Evolutionary conservation across 2,329 filamentous ascomycete species (phyloP), one percentile per base, ranked within the genome.

Genomic region (Apiospora arundinis): DNA sequence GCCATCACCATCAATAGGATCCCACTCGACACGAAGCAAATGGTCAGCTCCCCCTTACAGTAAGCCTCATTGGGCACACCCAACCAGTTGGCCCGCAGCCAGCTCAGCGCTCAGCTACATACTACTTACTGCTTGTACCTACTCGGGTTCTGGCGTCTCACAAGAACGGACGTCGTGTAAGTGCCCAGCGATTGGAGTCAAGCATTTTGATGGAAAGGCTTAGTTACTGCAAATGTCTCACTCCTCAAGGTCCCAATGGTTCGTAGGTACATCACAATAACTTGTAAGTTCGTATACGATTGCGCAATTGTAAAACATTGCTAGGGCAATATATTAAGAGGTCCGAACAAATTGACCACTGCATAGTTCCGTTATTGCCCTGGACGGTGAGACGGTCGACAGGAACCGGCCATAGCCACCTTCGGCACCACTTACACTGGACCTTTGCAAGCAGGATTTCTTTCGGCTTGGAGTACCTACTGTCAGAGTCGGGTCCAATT

Each of bases 161-260:
- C 56, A 63, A 9, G 18, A 32, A 32, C 52, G 56, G 56, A 63
- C 56, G 56, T 21, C 56, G 32, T 63, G 56, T 63, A 63, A 40
- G 52, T 63, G 21, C 32, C 32, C 32, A 32, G 32, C 6, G 32
- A 6, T 32, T 40, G 56, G n/a, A 63, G 28, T 63, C 56, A 63
- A 63, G 56, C 56, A 63, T 63, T 63, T 63, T 63, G 56, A 63
- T 40, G 32, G 56, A 63, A 63, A 63, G 56, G 56, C 56, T 63
- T 63, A 23, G 56, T 32, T 40, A 40, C 56, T 5, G 56, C 32
- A 37, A n/a, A 40, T 63, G 56, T 23, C 52, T 37, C 52, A 37
- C 52, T 37, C 7, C 56, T n/a, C 4, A 63, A 40, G 28, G 32
- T 40, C 40, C 52, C 18, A n/a, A n/a, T 60, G 28, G 8, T 60